These are phyloP conservation scores for Penicillium angulare DNA, from an alignment of 495 filamentous ascomycete genomes.

Conservation along the genomic window DNA sequence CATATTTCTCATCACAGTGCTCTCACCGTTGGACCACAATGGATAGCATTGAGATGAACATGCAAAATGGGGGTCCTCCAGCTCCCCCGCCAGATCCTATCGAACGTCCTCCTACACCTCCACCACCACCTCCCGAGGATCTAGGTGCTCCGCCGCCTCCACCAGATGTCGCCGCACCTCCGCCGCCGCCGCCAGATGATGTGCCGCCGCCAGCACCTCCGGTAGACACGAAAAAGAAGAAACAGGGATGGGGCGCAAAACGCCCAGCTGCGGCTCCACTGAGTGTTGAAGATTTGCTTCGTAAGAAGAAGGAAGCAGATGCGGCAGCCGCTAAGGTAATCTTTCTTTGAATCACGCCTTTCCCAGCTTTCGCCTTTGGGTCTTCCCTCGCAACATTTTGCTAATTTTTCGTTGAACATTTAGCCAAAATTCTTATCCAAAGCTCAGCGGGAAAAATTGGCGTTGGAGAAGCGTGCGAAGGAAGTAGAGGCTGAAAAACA, in stretches of 20 bases:
- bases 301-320: constrained; percentile 77
- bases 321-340: constrained; percentile 71
- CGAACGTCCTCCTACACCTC: constrained; percentile 44
- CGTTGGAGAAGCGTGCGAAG: constrained; percentile 79
- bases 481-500: constrained; percentile 72
- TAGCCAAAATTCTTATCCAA: constrained; percentile 92
- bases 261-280: constrained; percentile 49
- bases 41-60: constrained; percentile 29
- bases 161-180: constrained; percentile 45
- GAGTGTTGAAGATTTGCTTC: constrained; percentile 74
- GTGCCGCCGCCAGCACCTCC: constrained; percentile 46
- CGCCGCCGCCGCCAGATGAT: constrained; percentile 56
- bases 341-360: constrained; percentile 3
- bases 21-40: too few species aligned
- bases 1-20: too few species aligned
- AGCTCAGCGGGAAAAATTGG: constrained; percentile 81
- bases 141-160: constrained; percentile 44
- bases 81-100: constrained; percentile 12
- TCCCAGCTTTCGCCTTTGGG: background rate
- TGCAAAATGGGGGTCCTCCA: constrained; percentile 9
- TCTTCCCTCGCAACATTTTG: constrained; percentile 19
- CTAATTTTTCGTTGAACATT: background rate
- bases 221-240: constrained; percentile 47
- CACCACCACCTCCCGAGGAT: constrained; percentile 57
- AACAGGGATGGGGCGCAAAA: constrained; percentile 53